Evolutionary conservation across 2,329 filamentous ascomycete species (phyloP).

Genomic region (Zarea fungicola): DNA sequence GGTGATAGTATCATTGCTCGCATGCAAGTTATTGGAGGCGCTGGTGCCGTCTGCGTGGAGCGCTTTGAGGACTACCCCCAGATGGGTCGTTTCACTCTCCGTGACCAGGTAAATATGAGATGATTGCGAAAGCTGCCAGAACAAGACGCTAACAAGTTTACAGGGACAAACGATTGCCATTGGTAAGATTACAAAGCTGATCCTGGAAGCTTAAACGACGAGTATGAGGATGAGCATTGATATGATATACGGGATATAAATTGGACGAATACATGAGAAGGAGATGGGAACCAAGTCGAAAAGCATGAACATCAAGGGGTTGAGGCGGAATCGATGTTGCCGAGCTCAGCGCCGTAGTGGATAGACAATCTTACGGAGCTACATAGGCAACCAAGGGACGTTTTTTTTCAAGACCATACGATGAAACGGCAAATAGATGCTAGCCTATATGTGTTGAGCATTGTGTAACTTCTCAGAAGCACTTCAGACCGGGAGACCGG

Average conservation of each 20-base stretch:
- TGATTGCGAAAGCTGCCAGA: not conserved
- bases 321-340: not conserved
- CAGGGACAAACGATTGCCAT: conserved; percentile 99
- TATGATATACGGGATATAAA: not conserved
- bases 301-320: conserved; percentile 2
- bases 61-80: conserved; percentile 94
- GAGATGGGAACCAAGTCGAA: conserved; percentile 10
- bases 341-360: not conserved
- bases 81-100: conserved; percentile 81
- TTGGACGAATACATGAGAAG: conserved; percentile 2
- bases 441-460: not conserved
- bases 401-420: conserved; percentile 7
- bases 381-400: not conserved
- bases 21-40: conserved; percentile 79
- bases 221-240: not conserved
- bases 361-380: not conserved
- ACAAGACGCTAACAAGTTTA: conserved; percentile 24
- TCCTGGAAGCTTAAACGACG: conserved; percentile 32
- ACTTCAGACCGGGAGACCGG: not conserved
- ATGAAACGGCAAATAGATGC: conserved; percentile 8
- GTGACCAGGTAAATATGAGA: conserved; percentile 65
- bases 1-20: conserved; percentile 85
- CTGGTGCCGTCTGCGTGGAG: conserved; percentile 86
- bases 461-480: too few relatives aligned
- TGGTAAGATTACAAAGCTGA: conserved; percentile 94